phyloP scores from a whole-genome alignment of 108 stramenopile species.

The Skeletonema grethae region DNA sequence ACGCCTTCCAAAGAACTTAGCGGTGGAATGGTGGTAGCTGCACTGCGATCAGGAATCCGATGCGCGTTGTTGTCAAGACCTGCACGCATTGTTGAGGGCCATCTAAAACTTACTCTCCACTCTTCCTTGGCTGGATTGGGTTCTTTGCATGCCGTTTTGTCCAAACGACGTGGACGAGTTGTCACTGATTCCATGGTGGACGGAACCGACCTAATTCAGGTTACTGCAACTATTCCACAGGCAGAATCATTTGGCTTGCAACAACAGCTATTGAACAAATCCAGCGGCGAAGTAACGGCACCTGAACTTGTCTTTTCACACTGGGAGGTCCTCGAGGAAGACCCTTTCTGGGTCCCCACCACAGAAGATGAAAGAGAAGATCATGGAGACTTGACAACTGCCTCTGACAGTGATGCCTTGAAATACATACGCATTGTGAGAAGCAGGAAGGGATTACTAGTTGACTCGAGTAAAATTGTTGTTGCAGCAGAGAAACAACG shows the following conservation, averaged over 20 bases:
- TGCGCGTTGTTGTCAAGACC: constrained; percentile 81
- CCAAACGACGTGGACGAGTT: constrained; percentile 88
- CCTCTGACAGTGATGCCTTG: constrained; percentile 82
- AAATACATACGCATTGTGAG: constrained; percentile 85
- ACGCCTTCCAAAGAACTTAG: constrained; percentile 57
- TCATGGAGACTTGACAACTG: constrained; percentile 86
- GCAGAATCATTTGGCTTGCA: constrained; percentile 79
- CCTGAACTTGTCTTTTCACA: constrained; percentile 87
- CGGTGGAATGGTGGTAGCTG: constrained; percentile 81
- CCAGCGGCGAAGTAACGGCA: constrained; percentile 89
- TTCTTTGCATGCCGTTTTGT: constrained; percentile 77
- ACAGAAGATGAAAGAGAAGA: constrained; percentile 92
- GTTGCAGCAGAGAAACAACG: constrained; percentile 92
- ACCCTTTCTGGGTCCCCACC: constrained; percentile 95
- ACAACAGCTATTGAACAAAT: constrained; percentile 78
- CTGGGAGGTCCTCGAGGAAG: constrained; percentile 84
- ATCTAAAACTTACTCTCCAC: constrained; percentile 81
- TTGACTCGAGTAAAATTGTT: constrained; percentile 87
- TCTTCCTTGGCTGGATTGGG: constrained; percentile 81
- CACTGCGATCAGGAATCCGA: constrained; percentile 77
- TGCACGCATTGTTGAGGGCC: constrained; percentile 79
- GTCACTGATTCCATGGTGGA: constrained; percentile 90
- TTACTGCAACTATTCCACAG: constrained; percentile 85
- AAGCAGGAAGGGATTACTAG: constrained; percentile 81
- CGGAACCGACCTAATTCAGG: constrained; percentile 83